Base-by-base conservation (phyloP, 371 early-diverging fungal species). In the Mucor plumbeus region DNA sequence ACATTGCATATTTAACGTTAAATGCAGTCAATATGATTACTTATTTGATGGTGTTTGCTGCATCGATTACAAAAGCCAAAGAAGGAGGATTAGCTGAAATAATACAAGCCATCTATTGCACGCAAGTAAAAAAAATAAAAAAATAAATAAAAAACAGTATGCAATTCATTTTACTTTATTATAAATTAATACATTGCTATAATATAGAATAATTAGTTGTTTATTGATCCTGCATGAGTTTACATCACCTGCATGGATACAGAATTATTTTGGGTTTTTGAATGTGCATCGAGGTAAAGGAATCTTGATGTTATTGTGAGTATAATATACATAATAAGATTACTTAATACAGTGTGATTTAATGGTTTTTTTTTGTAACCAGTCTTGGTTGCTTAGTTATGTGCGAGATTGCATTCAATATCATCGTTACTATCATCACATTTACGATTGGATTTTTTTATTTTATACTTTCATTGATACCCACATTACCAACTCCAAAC, bases 331-430 rank as follows among this genome's bases (percentile, higher is more conserved):
- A 39, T 56, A 26, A 3, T 3, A 3, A 26, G 26, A 26, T 26
- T 26, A 26, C 26, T 26, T 26, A 26, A 26, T 26, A 26, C 26
- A 26, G 3, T 26, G 3, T 26, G 26, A 26, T 26, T 26, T 26
- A 26, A 26, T 26, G 26, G n/a, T n/a, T n/a, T 3, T 26, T 26
- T 3, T 26, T 26, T 26, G 3, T 26, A 26, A 9, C 26, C 15
- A 82, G 82, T 59, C 61, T 82, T 13, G 80, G 82, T 4, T 77
- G 82, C 43, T 53, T 76, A 14, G 56, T 82, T 5, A 74, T 79
- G 71, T 72, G 70, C 54, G 61, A 74, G n/a, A 57, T 65, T 9
- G 69, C 69, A 15, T 76, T 69, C 53, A 79, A 79, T 65, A 74
- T 79, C 59, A 75, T 79, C 50, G 76, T 78, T 5, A 14, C 77